phyloP scores from a whole-genome alignment of 2,329 filamentous ascomycete genomes.

The Aureobasidium lini region DNA sequence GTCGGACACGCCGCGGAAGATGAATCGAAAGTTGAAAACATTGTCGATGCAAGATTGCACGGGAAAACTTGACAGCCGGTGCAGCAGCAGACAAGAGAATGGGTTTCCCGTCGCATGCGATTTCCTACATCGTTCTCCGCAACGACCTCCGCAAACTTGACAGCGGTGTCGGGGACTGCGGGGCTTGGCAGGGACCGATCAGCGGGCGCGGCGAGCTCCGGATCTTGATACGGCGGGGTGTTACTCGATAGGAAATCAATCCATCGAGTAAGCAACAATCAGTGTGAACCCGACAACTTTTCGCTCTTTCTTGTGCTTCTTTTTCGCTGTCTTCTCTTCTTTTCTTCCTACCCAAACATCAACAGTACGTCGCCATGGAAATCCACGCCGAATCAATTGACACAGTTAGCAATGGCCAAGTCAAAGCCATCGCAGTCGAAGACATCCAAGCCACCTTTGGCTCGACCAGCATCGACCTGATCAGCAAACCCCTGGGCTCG shows the following conservation, averaged over 20 bases:
- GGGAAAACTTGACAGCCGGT: too few relatives aligned
- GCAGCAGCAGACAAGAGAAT: too few relatives aligned
- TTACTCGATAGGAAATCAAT: slow-evolving; percentile 13
- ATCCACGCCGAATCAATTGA: slow-evolving; percentile 14
- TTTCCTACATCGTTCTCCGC: not conserved
- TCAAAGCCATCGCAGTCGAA: slow-evolving; percentile 14
- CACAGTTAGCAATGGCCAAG: slow-evolving; percentile 3
- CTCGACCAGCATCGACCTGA: slow-evolving; percentile 48
- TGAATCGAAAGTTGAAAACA: too few relatives aligned
- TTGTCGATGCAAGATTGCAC: too few relatives aligned
- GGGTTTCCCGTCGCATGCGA: not conserved
- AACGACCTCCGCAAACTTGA: not conserved
- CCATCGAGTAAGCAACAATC: slow-evolving; percentile 12
- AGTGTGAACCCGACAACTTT: not conserved
- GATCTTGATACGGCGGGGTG: slow-evolving; percentile 9
- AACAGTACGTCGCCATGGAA: slow-evolving; percentile 13
- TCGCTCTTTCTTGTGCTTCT: not conserved
- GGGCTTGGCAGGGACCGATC: not conserved
- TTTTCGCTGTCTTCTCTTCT: not conserved
- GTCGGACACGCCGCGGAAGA: too few relatives aligned
- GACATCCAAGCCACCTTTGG: slow-evolving; percentile 48
- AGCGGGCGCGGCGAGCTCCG: slow-evolving; percentile 1
- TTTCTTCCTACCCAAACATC: not conserved
- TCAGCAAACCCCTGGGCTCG: slow-evolving; percentile 45
- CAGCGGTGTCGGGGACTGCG: not conserved